Conservation (phyloP, 768 basidiomycete genomes). For the Sporobolomyces phaffii region DNA sequence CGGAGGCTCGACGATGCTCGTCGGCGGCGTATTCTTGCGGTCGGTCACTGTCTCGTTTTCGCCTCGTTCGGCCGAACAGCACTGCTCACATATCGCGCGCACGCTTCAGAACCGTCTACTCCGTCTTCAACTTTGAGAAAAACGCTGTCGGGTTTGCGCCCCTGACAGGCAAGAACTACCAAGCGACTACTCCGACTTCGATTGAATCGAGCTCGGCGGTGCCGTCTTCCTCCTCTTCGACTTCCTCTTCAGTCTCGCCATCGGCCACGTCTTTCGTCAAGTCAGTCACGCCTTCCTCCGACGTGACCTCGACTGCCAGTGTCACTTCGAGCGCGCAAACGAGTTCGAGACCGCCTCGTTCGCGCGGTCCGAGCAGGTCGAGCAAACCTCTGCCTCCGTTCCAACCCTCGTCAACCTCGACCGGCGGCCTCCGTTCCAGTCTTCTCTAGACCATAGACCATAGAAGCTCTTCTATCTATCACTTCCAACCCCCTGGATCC, state of each 20-base stretch:
- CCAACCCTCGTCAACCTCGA: not conserved
- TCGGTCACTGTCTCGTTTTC: too few species aligned
- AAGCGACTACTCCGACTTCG: not conserved
- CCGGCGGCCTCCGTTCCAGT: not conserved
- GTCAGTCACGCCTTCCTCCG: not conserved
- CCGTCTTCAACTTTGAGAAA: constrained; percentile 30
- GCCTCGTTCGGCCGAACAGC: too few species aligned
- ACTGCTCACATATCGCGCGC: too few species aligned
- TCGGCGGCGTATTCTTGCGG: not conserved
- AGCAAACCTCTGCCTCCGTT: not conserved
- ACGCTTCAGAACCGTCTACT: constrained; percentile 24
- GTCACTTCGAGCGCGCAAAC: not conserved
- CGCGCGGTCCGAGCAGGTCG: not conserved
- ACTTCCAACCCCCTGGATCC: too few species aligned
- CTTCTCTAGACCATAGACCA: too few species aligned
- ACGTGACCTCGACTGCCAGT: not conserved
- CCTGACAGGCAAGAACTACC: constrained; percentile 5
- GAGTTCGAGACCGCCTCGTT: not conserved
- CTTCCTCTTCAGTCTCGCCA: not conserved
- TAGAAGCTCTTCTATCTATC: too few species aligned
- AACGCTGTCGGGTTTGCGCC: constrained; percentile 38
- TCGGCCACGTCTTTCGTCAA: not conserved
- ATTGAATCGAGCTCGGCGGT: not conserved
- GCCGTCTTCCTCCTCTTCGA: not conserved
- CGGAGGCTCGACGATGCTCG: constrained; percentile 13